These are phyloP conservation scores for Paecilomyces variotii DNA, from an alignment of 2,329 filamentous ascomycete genomes.

Conservation along the genomic window DNA sequence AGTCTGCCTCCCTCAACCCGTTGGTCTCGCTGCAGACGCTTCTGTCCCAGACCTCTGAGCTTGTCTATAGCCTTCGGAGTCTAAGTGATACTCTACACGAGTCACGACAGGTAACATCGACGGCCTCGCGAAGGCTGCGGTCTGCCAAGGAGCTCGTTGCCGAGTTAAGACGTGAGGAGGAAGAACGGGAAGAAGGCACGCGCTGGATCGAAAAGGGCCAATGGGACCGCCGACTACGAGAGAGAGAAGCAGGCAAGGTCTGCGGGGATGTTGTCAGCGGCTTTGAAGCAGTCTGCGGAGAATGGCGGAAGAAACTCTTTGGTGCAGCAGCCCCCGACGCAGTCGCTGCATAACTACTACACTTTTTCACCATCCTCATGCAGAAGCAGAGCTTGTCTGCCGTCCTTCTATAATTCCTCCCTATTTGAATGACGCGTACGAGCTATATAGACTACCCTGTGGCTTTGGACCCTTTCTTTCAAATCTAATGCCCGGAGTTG, in stretches of 20 bases:
- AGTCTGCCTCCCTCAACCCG: constrained; percentile 29
- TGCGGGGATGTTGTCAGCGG: constrained; percentile 85
- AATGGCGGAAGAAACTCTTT: constrained; percentile 70
- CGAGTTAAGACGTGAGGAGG: constrained; percentile 76
- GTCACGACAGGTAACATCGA: constrained; percentile 78
- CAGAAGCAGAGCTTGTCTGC: neutral
- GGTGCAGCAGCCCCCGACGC: constrained; percentile 25
- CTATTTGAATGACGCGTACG: neutral
- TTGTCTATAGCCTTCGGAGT: constrained; percentile 73
- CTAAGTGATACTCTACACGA: constrained; percentile 90
- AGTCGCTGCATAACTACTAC: constrained; percentile 21
- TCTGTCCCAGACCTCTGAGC: constrained; percentile 61
- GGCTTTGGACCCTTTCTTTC: neutral
- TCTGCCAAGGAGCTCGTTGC: constrained; percentile 77
- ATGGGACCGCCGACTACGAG: constrained; percentile 69
- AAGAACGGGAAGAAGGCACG: constrained; percentile 72
- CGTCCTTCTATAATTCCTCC: neutral
- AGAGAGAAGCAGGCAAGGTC: constrained; percentile 72
- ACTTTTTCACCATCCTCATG: constrained; percentile 17
- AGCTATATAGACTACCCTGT: neutral
- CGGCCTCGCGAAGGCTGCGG: constrained; percentile 69
- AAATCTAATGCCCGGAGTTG: neutral
- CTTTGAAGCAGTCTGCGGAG: constrained; percentile 83
- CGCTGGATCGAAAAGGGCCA: constrained; percentile 72
- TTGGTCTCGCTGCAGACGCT: constrained; percentile 61